Evolutionary conservation across 2,329 filamentous ascomycete genomes (phyloP).

Genomic region (Cladorrhinum sp.): DNA sequence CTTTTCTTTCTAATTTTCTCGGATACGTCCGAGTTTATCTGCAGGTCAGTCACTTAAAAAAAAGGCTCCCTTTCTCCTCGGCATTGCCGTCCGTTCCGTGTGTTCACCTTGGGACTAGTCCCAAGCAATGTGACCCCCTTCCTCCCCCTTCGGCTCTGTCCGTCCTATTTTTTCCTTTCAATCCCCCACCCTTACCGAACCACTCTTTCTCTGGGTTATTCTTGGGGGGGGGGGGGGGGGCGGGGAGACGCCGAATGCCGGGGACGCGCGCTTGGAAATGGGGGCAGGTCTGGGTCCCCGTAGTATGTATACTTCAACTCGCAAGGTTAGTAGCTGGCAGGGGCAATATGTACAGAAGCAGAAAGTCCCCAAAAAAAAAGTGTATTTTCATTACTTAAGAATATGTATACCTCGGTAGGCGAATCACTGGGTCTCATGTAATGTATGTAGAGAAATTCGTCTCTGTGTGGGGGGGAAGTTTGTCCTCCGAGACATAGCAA

Average conservation of each 20-base stretch:
- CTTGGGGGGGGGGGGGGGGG: neutral
- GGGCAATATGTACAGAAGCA: neutral
- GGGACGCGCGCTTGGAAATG: neutral
- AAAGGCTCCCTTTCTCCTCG: neutral
- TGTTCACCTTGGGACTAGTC: neutral
- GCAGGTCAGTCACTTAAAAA: neutral
- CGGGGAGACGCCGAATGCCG: neutral
- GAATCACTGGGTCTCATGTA: no score
- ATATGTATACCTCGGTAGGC: neutral
- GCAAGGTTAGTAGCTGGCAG: neutral
- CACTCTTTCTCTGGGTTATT: neutral
- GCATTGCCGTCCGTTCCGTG: neutral
- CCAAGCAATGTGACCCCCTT: neutral
- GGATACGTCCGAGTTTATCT: neutral
- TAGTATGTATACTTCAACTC: neutral
- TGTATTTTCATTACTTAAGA: neutral
- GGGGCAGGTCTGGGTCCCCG: neutral
- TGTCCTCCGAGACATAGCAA: no score
- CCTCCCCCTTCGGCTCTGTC: neutral
- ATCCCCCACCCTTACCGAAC: neutral
- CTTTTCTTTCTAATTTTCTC: neutral
- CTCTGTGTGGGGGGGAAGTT: neutral
- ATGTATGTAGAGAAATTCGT: neutral
- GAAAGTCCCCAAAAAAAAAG: neutral
- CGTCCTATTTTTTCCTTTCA: neutral